A percentile compares a stretch with the other conserved stretches of the same genome.
Evolutionary conservation across 208 protist species (phyloP).

Genomic region (Angomonas ambiguus): DNA sequence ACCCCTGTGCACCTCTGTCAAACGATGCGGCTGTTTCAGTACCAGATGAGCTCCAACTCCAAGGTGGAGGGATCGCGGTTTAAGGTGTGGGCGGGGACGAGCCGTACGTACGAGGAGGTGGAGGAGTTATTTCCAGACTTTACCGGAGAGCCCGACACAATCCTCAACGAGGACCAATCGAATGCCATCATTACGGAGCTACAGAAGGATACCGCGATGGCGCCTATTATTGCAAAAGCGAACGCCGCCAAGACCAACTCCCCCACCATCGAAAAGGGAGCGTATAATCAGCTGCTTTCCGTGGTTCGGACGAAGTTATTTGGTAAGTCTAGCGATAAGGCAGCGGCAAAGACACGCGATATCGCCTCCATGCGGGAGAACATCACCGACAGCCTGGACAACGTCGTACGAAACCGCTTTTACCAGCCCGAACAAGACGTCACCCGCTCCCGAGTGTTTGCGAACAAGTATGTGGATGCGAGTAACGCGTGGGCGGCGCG

Average conservation of each 20-base stretch:
- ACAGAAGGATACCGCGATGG: neutral
- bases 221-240: neutral
- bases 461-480: conserved; percentile 34
- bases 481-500: conserved; percentile 55
- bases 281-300: conserved; percentile 32
- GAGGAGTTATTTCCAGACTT: conserved; percentile 40
- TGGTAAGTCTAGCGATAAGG: no score
- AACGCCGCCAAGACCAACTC: neutral
- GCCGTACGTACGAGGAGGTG: conserved; percentile 41
- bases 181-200: conserved; percentile 6
- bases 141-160: conserved; percentile 24
- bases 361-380: neutral
- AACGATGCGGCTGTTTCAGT: conserved; percentile 41
- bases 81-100: conserved; percentile 28
- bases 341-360: neutral
- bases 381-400: conserved; percentile 5
- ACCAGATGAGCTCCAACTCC: conserved; percentile 47
- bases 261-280: conserved; percentile 15
- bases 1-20: conserved; percentile 36
- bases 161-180: conserved; percentile 33
- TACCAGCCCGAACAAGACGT: conserved; percentile 10
- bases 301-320: no score
- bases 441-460: conserved; percentile 23
- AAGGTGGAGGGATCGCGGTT: conserved; percentile 35
- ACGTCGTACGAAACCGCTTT: conserved; percentile 4